Conservation (phyloP, 1,139 yeast species). For the Geotrichum klebahnii region DNA sequence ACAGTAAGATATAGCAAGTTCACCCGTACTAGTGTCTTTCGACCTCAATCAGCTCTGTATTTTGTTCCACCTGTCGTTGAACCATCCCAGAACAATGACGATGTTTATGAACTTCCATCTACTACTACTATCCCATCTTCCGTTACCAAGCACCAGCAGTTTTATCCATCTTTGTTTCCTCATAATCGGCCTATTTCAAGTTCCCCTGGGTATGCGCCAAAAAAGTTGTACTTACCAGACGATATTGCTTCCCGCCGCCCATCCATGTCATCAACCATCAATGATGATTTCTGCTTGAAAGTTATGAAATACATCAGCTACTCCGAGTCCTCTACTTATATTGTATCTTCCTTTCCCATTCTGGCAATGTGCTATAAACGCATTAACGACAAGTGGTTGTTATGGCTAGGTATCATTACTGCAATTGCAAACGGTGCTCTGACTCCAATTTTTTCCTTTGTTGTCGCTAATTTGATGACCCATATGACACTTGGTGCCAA, state of each 20-base stretch:
- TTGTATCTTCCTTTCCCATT: constrained; percentile 16
- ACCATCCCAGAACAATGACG: not conserved
- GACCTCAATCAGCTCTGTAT: constrained; percentile 15
- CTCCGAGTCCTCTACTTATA: constrained; percentile 10
- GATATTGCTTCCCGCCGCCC: not conserved
- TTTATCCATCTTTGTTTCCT: no score
- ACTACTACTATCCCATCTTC: constrained; percentile 5
- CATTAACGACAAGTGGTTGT: constrained; percentile 37
- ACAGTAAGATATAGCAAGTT: constrained; percentile 12
- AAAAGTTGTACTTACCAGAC: not conserved
- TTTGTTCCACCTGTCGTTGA: constrained; percentile 14
- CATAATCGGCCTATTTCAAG: not conserved
- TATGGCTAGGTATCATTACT: constrained; percentile 51
- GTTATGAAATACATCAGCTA: constrained; percentile 18
- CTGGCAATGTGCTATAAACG: constrained; percentile 19
- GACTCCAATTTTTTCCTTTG: constrained; percentile 74
- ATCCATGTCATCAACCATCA: not conserved
- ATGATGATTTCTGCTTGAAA: not conserved
- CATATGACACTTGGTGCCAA: constrained; percentile 32
- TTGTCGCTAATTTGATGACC: constrained; percentile 58
- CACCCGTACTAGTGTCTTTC: constrained; percentile 4
- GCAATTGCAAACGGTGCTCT: constrained; percentile 58
- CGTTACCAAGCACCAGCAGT: no score
- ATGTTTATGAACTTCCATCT: not conserved
- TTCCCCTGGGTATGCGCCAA: not conserved